A percentile compares a stretch with the other conserved stretches of the same genome.
Conservation (phyloP, 192 early-diverging fungal species). For the Piromyces sp. region DNA sequence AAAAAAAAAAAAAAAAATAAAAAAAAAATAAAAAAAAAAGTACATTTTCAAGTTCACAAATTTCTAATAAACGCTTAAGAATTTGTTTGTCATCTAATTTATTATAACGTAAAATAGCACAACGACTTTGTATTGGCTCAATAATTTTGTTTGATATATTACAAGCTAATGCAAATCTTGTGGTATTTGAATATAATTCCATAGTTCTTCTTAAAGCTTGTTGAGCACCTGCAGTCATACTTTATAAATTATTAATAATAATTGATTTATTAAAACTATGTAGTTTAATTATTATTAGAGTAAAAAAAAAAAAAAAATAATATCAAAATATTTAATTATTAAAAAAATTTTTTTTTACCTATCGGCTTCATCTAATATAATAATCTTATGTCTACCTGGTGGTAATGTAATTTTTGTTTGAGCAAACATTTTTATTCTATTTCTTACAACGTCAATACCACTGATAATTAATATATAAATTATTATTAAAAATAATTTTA, state of each 20-base stretch:
- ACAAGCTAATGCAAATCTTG: constrained; percentile 91
- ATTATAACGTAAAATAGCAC: constrained; percentile 75
- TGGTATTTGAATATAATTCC: constrained; percentile 92
- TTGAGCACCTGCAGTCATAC: constrained; percentile 92
- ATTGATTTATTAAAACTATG: too few species aligned
- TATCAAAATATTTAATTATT: too few species aligned
- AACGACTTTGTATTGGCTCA: constrained; percentile 91
- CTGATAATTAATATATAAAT: constrained; percentile 27
- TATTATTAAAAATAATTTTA: too few species aligned
- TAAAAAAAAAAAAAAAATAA: too few species aligned
- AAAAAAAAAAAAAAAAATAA: too few species aligned
- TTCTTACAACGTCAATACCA: constrained; percentile 89
- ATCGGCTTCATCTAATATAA: constrained; percentile 98
- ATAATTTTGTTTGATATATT: constrained; percentile 94
- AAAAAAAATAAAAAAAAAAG: background rate
- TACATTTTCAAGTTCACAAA: constrained; percentile 68
- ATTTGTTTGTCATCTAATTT: constrained; percentile 66
- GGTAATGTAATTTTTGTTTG: constrained; percentile 94
- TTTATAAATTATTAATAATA: constrained; percentile 9
- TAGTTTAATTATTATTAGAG: too few species aligned
- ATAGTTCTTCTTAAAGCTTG: constrained; percentile 94
- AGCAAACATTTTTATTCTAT: constrained; percentile 95
- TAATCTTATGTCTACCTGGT: constrained; percentile 61
- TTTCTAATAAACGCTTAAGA: constrained; percentile 56
- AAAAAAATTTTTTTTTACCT: constrained; percentile 13